Conservation (phyloP, 1,284 basidiomycete species). For the Pisolithus thermaeus region DNA sequence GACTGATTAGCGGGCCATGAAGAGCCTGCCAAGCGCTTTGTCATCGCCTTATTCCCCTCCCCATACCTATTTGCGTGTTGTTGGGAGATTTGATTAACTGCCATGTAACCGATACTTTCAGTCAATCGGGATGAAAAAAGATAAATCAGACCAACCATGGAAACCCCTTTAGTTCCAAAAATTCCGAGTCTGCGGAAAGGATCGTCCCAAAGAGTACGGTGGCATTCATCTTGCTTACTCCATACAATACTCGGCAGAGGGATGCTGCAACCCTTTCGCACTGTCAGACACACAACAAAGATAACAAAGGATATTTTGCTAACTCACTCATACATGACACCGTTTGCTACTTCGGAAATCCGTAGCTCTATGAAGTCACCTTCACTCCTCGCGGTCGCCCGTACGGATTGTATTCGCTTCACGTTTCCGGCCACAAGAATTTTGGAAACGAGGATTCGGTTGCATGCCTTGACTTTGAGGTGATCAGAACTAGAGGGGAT, state of each 20-base stretch:
- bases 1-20: not conserved
- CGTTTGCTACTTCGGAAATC: conserved; percentile 65
- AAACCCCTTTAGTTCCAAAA: conserved; percentile 83
- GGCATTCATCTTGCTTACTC: conserved; percentile 74
- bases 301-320: not conserved
- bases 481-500: conserved; percentile 63
- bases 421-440: conserved; percentile 47
- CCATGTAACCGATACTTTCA: not conserved
- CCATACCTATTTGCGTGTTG: conserved; percentile 75
- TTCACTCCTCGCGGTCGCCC: conserved; percentile 65
- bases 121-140: not conserved
- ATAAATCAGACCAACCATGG: conserved; percentile 48
- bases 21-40: conserved; percentile 9
- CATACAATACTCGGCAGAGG: conserved; percentile 72
- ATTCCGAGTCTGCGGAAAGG: conserved; percentile 81
- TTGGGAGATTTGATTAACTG: conserved; percentile 87
- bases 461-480: conserved; percentile 67
- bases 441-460: conserved; percentile 57
- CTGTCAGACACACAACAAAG: too few relatives aligned
- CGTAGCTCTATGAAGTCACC: conserved; percentile 68
- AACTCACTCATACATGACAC: conserved; percentile 89
- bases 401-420: conserved; percentile 59
- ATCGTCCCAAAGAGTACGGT: conserved; percentile 88
- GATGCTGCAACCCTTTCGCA: conserved; percentile 73
- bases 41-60: conserved; percentile 46